Evolutionary conservation across 1,139 yeast species (phyloP).

Genomic region (Meyerozyma carpophila): DNA sequence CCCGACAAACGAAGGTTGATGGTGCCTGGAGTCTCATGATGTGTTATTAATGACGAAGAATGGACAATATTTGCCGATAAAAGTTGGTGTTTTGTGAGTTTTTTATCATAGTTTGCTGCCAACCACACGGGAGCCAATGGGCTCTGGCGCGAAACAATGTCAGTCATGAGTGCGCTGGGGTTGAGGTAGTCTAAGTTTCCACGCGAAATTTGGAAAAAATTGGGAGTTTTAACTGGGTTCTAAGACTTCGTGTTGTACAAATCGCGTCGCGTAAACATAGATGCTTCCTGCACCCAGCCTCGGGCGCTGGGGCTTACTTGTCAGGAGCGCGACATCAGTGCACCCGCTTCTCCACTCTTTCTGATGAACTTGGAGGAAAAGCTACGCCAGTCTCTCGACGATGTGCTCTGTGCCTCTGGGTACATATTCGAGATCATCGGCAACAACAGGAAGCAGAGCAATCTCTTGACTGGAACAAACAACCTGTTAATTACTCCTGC

Average conservation of each 20-base stretch:
- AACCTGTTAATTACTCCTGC: constrained; percentile 39
- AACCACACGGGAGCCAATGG: constrained; percentile 91
- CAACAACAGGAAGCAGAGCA: constrained; percentile 38
- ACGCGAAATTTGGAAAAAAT: not conserved
- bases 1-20: constrained; percentile 84
- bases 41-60: constrained; percentile 53
- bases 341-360: not conserved
- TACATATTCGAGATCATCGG: constrained; percentile 41
- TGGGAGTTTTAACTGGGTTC: too few species aligned
- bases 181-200: too few species aligned
- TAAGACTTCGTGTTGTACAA: not conserved
- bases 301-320: too few species aligned
- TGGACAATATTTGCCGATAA: constrained; percentile 66
- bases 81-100: constrained; percentile 71
- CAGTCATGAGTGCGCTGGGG: not conserved
- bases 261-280: not conserved
- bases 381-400: constrained; percentile 36
- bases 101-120: constrained; percentile 84
- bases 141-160: constrained; percentile 58
- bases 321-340: not conserved
- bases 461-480: constrained; percentile 39
- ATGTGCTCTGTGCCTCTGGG: constrained; percentile 39
- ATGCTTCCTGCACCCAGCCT: not conserved
- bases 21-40: constrained; percentile 23
- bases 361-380: constrained; percentile 37